Conservation (phyloP, 2,329 filamentous ascomycete genomes). For the Cordyceps fumosorosea region DNA sequence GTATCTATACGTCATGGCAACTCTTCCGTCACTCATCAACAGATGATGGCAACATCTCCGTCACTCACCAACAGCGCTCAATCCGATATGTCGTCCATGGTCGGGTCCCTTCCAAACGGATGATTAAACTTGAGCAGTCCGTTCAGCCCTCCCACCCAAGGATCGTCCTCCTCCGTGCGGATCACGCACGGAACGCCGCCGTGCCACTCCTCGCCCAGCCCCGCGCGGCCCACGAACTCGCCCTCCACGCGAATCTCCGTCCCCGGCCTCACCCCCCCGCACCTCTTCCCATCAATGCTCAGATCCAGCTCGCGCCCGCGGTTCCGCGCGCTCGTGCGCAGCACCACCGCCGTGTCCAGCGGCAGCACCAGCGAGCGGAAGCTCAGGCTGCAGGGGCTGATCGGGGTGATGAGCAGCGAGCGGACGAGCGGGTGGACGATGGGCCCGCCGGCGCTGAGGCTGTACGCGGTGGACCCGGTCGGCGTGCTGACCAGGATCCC, state of each 20-base stretch:
- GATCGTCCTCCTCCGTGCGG: constrained; percentile 69
- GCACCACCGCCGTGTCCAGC: constrained; percentile 72
- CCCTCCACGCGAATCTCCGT: constrained; percentile 86
- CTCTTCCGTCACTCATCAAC: neutral
- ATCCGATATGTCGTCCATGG: constrained; percentile 24
- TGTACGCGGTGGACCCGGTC: constrained; percentile 93
- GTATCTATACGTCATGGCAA: constrained; percentile 2
- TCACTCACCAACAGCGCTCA: constrained; percentile 2
- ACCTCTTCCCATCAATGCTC: constrained; percentile 69
- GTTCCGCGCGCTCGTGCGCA: constrained; percentile 77
- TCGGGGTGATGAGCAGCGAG: constrained; percentile 83
- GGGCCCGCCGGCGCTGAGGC: constrained; percentile 81
- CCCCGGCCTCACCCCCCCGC: constrained; percentile 61
- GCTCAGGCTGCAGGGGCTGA: constrained; percentile 84
- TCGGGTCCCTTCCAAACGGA: constrained; percentile 63
- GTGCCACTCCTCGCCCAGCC: constrained; percentile 45
- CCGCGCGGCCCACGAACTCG: constrained; percentile 58
- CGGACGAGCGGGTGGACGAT: constrained; percentile 93
- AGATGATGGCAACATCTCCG: neutral
- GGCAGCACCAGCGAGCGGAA: constrained; percentile 90
- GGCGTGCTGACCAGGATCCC: constrained; percentile 92
- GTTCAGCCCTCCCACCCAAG: constrained; percentile 94
- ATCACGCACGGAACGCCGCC: constrained; percentile 93
- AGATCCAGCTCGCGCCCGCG: constrained; percentile 70
- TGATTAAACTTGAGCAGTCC: constrained; percentile 95